phyloP scores from a whole-genome alignment of 306 rosid species.

The Quercus ilex region DNA sequence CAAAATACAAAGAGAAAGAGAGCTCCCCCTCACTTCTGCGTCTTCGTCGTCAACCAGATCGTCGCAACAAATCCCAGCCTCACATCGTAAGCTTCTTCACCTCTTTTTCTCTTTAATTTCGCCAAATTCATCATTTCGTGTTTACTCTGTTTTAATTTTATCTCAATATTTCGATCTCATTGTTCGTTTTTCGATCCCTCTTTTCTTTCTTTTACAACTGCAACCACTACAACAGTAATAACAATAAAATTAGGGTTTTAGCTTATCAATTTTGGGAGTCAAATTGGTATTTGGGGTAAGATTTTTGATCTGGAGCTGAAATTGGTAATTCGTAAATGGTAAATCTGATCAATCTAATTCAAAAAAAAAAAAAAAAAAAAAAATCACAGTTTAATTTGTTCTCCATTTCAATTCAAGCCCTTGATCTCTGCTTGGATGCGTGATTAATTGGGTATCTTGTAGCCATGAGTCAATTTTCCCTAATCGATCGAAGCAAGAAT shows the following conservation, averaged over 20 bases:
- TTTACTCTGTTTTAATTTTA: not conserved
- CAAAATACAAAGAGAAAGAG: not conserved
- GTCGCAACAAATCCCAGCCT: not conserved
- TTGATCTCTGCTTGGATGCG: not conserved
- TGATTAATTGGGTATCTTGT: no score
- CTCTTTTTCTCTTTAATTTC: not conserved
- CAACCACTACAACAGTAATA: no score
- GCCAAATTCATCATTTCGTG: no score
- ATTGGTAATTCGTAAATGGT: no score
- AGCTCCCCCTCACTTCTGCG: not conserved
- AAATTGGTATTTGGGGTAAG: not conserved
- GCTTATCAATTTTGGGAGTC: not conserved
- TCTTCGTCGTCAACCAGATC: not conserved
- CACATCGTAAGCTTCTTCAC: not conserved
- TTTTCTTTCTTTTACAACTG: not conserved
- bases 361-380: not conserved
- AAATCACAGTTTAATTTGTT: not conserved
- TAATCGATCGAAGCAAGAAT: not conserved
- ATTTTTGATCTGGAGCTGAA: not conserved
- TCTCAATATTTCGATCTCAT: not conserved
- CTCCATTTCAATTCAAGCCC: not conserved
- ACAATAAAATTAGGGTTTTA: not conserved
- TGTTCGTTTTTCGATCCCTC: not conserved
- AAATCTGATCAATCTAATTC: not conserved
- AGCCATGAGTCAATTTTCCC: no score